Evolutionary conservation across 2,329 filamentous ascomycete genomes (phyloP).

Genomic region (Juglanconis juglandina): DNA sequence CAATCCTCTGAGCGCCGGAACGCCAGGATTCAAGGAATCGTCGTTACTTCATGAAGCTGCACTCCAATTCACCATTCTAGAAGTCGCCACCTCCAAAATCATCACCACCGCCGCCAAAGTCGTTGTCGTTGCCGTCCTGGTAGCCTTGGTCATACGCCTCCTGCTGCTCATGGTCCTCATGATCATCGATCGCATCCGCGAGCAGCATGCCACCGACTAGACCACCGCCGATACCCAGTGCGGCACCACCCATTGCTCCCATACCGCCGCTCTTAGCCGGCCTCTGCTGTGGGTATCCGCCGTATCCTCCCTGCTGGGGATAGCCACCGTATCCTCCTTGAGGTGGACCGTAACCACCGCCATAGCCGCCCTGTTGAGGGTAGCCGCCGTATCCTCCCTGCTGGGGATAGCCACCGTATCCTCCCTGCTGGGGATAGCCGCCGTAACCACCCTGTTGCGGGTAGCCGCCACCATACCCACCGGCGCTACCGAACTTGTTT

Average conservation of each 20-base stretch:
- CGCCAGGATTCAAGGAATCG: constrained; percentile 9
- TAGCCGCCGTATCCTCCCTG: constrained; percentile 24
- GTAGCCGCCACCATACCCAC: constrained; percentile 25
- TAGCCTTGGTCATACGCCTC: constrained; percentile 55
- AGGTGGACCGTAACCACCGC: constrained; percentile 20
- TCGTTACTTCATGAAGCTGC: background rate
- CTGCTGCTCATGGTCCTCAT: constrained; percentile 40
- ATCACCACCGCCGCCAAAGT: constrained; percentile 30
- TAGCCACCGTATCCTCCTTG: constrained; percentile 19
- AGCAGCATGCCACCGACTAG: constrained; percentile 74
- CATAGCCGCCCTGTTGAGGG: constrained; percentile 33
- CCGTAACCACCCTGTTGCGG: constrained; percentile 30
- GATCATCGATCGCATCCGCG: constrained; percentile 62
- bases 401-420: constrained; percentile 22
- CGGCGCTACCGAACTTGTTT: constrained; percentile 36
- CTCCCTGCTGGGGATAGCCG: constrained; percentile 25
- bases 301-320: too few species aligned
- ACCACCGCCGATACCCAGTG: constrained; percentile 77
- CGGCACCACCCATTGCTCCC: constrained; percentile 70
- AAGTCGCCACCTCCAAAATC: constrained; percentile 33
- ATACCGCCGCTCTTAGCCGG: constrained; percentile 42
- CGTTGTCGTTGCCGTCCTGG: constrained; percentile 38
- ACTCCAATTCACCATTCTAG: background rate
- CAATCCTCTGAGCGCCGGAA: background rate
- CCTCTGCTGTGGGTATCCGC: constrained; percentile 38